Base-by-base conservation (phyloP, 805 yeast species). In the Pichia californica region DNA sequence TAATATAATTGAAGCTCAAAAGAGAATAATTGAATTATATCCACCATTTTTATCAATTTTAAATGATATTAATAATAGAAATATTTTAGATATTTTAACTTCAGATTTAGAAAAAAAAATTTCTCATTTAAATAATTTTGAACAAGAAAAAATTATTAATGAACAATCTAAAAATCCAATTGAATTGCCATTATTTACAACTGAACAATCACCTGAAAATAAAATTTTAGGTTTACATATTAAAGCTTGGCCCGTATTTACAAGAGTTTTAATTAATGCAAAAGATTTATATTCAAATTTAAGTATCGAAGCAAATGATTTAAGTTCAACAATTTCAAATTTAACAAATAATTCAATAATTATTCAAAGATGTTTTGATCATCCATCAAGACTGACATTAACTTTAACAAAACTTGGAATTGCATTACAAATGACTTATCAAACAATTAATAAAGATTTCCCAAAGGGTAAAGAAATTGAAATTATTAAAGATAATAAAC, bases 171-270 rank as follows among this genome's bases (percentile, higher is more conserved):
- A 47, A 33, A 34, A 26, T 11, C 51, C 55, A 18, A 41, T 56
- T 10, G 53, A 51, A 15, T 43, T 56, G 15, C 55, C 56, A 5
- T 40, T 52, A 9, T 48, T 48, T 20, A 51, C 56, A 6, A 52
- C 55, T 10, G 53, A 52, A 13, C 38, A 47, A 20, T 50, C 59
- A 3, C 43, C 45, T 7, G 62, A 56, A 42, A 47, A 50, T 29
- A 49, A 46, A 31, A 40, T 58, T 15, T 34, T 54, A 26, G 51
- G 49, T 4, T 42, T 54, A 8, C 51, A 48, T 28, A 50, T 52
- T 5, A 52, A 48, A n/a, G 63, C 56, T 1, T 59, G 64, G 64
- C 61, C 62, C 6, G 45, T 42, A 3, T 59, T 57, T 35, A 38
- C 57, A 5, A 49, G 52, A 31, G 51, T 48, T 18, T 45, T 59